These are phyloP conservation scores for Fusarium acutatum DNA, from an alignment of 2,329 filamentous ascomycete species.

Conservation along the genomic window DNA sequence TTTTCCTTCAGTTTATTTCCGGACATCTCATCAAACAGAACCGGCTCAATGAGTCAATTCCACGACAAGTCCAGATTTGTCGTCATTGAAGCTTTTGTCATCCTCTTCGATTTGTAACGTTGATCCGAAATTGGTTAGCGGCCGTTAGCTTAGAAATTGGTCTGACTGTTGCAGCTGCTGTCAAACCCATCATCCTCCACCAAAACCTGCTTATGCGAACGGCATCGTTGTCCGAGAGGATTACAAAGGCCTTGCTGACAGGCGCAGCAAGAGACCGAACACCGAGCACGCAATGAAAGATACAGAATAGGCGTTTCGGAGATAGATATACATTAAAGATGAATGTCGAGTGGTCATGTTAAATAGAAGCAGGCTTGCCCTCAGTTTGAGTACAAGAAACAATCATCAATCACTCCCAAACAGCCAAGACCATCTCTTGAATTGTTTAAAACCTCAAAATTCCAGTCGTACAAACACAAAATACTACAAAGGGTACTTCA, in stretches of 20 bases:
- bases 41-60: not conserved
- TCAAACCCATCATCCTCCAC: not conserved
- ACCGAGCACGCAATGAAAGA: constrained; percentile 5
- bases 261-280: constrained; percentile 8
- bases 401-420: not conserved
- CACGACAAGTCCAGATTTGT: not conserved
- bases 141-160: constrained; percentile 24
- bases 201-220: constrained; percentile 1
- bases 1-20: rapidly evolving
- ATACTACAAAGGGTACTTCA: not conserved
- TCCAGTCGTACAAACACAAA: rapidly evolving
- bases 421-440: not conserved
- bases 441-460: not conserved
- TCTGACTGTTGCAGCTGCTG: not conserved
- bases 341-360: not conserved
- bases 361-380: not conserved
- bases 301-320: not conserved
- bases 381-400: not conserved
- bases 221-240: not conserved
- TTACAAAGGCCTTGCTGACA: constrained; percentile 22
- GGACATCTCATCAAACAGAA: not conserved
- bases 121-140: not conserved
- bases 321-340: not conserved
- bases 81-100: constrained; percentile 13
- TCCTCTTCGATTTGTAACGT: constrained; percentile 13